Evolutionary conservation across 305 asterid species (phyloP), one percentile per base, ranked within the genome.

Genomic region (Fraxinus nigra): DNA sequence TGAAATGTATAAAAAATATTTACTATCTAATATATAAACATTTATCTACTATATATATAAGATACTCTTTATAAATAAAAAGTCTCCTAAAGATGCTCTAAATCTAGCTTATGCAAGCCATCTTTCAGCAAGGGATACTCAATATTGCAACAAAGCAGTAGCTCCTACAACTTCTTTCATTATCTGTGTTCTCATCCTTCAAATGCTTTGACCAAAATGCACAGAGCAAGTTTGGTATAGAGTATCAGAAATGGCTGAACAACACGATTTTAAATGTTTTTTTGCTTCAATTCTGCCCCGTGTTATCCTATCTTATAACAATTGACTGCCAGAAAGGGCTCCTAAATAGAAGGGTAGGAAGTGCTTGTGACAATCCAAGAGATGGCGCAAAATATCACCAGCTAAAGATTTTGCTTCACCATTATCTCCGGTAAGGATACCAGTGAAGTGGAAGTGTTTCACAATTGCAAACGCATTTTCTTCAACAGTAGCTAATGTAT

Each of bases 321-420:
- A n/a, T 1, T 18, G 24, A 3, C 24, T 54, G 26, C 8, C 24
- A 18, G 3, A n/a, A n/a, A n/a, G 9, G 9, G 24, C 65, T 16
- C 9, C 24, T 14, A 16, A 1, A 85, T 54, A 1, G n/a, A 43
- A 43, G 54, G 85, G 79, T 40, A 22, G 48, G 46, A 89, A 85
- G 84, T 86, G 84, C 78, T 86, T 85, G 82, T 89, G 89, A 74
- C 86, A 54, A 54, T 54, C 81, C 4, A 90, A 85, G 22, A 90
- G 90, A 72, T 83, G 83, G 91, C 91, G 86, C 34, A 90, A 75
- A 54, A 90, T 88, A 78, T 88, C 94, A 33, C 88, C 91, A 61
- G 92, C 93, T 0, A 88, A 88, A 78, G 90, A 91, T 81, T 87
- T 90, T 72, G 97, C 90, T 74, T 82, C 89, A 0, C 5, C 63